These are phyloP conservation scores for Didymella pinodella DNA, from an alignment of 2,329 filamentous ascomycete genomes.

Conservation along the genomic window DNA sequence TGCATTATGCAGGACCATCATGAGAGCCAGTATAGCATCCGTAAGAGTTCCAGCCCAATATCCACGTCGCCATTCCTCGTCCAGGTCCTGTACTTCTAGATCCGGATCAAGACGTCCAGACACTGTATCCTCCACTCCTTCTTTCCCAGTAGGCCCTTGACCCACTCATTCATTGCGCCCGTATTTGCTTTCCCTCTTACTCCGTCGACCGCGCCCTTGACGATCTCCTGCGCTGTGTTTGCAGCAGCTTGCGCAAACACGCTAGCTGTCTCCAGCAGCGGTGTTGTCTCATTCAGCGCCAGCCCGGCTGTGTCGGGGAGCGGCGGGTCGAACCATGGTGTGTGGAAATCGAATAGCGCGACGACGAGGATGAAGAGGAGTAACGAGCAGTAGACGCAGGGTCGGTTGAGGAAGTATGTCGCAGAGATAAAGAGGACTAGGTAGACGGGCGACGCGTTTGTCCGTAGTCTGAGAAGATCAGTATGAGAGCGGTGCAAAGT, in stretches of 20 bases:
- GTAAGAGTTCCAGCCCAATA: neutral
- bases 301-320: slow-evolving; percentile 44
- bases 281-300: slow-evolving; percentile 45
- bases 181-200: slow-evolving; percentile 58
- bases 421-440: slow-evolving; percentile 71
- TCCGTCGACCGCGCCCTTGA: slow-evolving; percentile 41
- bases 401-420: slow-evolving; percentile 94
- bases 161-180: slow-evolving; percentile 75
- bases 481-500: neutral
- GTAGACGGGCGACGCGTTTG: slow-evolving; percentile 59
- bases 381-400: slow-evolving; percentile 97
- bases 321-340: slow-evolving; percentile 93
- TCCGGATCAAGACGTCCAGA: slow-evolving; percentile 82
- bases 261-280: slow-evolving; percentile 65
- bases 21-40: neutral
- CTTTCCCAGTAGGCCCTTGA: slow-evolving; percentile 79
- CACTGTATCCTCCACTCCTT: slow-evolving; percentile 92
- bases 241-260: slow-evolving; percentile 72
- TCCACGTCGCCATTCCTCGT: neutral
- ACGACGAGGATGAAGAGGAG: slow-evolving; percentile 94
- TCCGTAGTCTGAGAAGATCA: slow-evolving; percentile 44
- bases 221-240: slow-evolving; percentile 50
- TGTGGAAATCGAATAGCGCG: slow-evolving; percentile 91
- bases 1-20: slow-evolving; percentile 20
- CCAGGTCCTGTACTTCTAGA: slow-evolving; percentile 49